Base-by-base conservation (phyloP, 257 asterid species). In the Catharanthus roseus region DNA sequence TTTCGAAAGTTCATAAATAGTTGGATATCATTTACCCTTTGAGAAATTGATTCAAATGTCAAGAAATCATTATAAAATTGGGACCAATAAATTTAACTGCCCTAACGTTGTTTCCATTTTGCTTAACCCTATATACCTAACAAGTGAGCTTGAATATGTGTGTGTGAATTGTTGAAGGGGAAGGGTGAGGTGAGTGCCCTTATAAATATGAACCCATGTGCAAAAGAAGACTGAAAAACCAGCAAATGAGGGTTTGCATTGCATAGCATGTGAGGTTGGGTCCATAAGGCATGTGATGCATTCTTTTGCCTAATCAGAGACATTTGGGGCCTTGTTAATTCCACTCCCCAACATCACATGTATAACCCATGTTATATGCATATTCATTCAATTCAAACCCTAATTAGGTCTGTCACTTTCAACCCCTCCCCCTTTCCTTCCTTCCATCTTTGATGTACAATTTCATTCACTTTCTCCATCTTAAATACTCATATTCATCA, bases 261-360 rank as follows among this genome's bases (percentile, higher is more conserved):
- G 65, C 49, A 63, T 42, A 60, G 77, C 92, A 88, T 78, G 90
- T 88, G 89, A 76, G 63, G 81, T 61, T 76, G 90, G 92, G 81
- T 54, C 87, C 85, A 75, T 53, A 44, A 0, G 73, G 68, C 82
- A 75, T 78, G 87, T 81, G 84, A 67, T 69, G 74, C 79, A 54
- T 69, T 58, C 77, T n/a, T 77, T 73, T 47, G 67, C 56, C 39
- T 45, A 50, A 45, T 8, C 42, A 38, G 38, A 33, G 70, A 51
- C 79, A 75, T 45, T 74, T 73, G 67, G 80, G 82, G 77, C 74
- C 60, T 51, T 73, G 75, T 69, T 80, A 77, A 80, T 84, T 78
- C 81, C n/a, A 66, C 73, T 73, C 5, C 70, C 80, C 81, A 76
- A 64, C 68, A 53, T 73, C 93, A 84, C 90, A 87, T 84, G 90